Evolutionary conservation across 495 filamentous ascomycete genomes (phyloP), one percentile per base, ranked within the genome.

Genomic region (Podospora fimiseda): DNA sequence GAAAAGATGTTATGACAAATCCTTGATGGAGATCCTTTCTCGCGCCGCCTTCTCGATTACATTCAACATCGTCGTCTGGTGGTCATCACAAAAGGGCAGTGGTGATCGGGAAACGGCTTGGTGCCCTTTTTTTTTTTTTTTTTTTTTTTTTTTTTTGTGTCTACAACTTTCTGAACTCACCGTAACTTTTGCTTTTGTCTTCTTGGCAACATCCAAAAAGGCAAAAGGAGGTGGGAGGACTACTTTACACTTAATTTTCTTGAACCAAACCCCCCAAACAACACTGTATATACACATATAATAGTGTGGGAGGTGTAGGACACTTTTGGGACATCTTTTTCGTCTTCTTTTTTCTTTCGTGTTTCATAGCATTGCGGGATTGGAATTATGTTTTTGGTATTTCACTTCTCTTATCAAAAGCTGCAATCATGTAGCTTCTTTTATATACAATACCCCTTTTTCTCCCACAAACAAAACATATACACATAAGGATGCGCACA

Each of bases 1-100:
- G 52, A 46, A 47, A 58, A 59, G 56, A 58, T 48, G 46, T 58
- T 53, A 58, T 43, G 59, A 59, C 50, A 33, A 6, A 33, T 11
- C 11, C 33, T 44, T 54, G 50, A 42, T 14, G 27, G 27, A 33
- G 27, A 11, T 33, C 6, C 39, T 21, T 53, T 18, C 14, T 39
- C 36, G 1, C n/a, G 22, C 13, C 21, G 20, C 8, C 23, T 51
- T 23, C 16, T 47, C n/a, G n/a, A n/a, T n/a, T n/a, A n/a, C n/a
- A n/a, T n/a, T n/a, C n/a, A n/a, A n/a, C n/a, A n/a, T n/a, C n/a
- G n/a, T n/a, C n/a, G n/a, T n/a, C n/a, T n/a, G n/a, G n/a, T n/a
- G n/a, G n/a, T n/a, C n/a, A n/a, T n/a, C n/a, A n/a, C n/a, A n/a
- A n/a, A n/a, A n/a, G n/a, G n/a, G n/a, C n/a, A n/a, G n/a, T n/a